Percentiles rank a stretch among this genome's conserved stretches.
Conservation (phyloP, 306 rosid genomes). For the Arachis stenosperma region DNA sequence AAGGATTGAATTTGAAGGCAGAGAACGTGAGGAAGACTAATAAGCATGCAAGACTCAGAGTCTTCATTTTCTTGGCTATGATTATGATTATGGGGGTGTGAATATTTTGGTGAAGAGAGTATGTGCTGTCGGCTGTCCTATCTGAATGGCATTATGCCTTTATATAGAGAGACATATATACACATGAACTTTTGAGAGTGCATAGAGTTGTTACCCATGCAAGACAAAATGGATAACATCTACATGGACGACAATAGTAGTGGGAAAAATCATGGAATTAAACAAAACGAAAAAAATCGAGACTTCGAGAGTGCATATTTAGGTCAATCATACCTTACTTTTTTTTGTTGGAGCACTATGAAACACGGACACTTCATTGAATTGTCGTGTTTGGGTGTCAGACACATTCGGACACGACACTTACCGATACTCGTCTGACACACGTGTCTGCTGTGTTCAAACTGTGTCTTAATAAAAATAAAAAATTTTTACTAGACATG, state of each 20-base stretch:
- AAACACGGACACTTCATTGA: no score
- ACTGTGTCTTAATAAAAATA: no score
- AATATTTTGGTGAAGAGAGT: conserved; percentile 6
- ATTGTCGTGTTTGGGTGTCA: no score
- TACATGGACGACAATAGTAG: not conserved
- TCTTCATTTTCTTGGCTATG: conserved; percentile 40
- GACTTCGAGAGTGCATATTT: not conserved
- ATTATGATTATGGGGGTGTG: not conserved
- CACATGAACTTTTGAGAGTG: not conserved
- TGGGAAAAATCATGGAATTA: not conserved
- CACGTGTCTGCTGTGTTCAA: no score
- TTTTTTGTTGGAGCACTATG: not conserved
- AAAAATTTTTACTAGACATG: no score
- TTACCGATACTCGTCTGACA: no score
- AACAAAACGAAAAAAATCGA: not conserved
- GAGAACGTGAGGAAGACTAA: conserved; percentile 40
- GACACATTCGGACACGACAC: no score
- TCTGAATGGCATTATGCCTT: conserved; percentile 28
- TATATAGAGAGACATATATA: conserved; percentile 33
- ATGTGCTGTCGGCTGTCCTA: not conserved
- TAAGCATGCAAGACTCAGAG: conserved; percentile 30
- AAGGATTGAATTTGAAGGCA: conserved; percentile 31
- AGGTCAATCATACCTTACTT: not conserved
- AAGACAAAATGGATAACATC: conserved; percentile 11
- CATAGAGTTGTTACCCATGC: not conserved